phyloP scores from a whole-genome alignment of 73 alveolate genomes.

The Loxodes magnus region DNA sequence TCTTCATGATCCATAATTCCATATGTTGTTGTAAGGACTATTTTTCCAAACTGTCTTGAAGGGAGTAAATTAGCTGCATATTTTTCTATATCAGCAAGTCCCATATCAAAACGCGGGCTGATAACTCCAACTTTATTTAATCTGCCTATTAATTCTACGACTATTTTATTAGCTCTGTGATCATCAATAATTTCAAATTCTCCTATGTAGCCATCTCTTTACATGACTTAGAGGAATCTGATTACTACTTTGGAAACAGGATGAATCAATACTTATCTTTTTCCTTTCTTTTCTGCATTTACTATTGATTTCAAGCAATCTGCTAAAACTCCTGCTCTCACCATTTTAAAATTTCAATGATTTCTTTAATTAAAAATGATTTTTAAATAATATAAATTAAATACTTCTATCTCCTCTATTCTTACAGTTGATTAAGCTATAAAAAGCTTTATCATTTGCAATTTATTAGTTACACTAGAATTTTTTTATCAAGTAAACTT shows the following conservation, averaged over 20 bases:
- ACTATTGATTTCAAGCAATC: conserved; percentile 84
- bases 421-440: no score
- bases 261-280: conserved; percentile 78
- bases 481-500: no score
- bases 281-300: conserved; percentile 93
- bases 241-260: conserved; percentile 93
- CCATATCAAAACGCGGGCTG: conserved; percentile 90
- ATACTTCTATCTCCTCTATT: no score
- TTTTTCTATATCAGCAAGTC: conserved; percentile 62
- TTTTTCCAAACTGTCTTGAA: conserved; percentile 91
- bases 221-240: conserved; percentile 90
- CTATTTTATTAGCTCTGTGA: conserved; percentile 93
- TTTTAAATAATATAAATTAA: no score
- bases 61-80: conserved; percentile 76
- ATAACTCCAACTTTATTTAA: conserved; percentile 95
- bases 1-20: conserved; percentile 93
- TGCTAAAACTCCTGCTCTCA: conserved; percentile 80
- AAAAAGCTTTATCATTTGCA: no score
- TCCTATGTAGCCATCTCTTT: conserved; percentile 91
- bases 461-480: no score
- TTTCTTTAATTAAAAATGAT: no score
- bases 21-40: conserved; percentile 88
- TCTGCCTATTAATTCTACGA: conserved; percentile 91
- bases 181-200: conserved; percentile 96
- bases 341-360: no score